Conservation (phyloP, 805 yeast species). For the Candida nitratophila region DNA sequence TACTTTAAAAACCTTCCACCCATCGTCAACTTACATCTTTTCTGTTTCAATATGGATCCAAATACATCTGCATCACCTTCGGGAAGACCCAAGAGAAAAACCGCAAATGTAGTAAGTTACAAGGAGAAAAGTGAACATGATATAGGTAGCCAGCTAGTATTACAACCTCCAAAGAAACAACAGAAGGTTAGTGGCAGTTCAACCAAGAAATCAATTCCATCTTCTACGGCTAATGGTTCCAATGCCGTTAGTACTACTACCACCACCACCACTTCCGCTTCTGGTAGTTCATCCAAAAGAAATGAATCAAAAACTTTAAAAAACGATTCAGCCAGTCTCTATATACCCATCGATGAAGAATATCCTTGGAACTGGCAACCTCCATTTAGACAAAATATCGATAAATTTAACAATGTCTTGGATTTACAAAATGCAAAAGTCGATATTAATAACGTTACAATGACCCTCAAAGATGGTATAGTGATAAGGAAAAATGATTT, state of each 20-base stretch:
- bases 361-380: slow-evolving; percentile 50
- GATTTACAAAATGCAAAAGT: slow-evolving; percentile 37
- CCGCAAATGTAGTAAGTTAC: slow-evolving; percentile 26
- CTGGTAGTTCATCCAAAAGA: neutral
- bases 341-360: slow-evolving; percentile 23
- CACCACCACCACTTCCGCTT: no score
- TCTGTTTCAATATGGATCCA: neutral
- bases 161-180: neutral
- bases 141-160: neutral
- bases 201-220: neutral
- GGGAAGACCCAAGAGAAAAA: slow-evolving; percentile 23
- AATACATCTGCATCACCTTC: neutral
- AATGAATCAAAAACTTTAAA: slow-evolving; percentile 2
- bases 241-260: no score
- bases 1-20: no score
- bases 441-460: slow-evolving; percentile 29
- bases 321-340: slow-evolving; percentile 8
- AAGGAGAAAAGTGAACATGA: slow-evolving; percentile 26
- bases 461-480: slow-evolving; percentile 30
- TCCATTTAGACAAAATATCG: slow-evolving; percentile 22
- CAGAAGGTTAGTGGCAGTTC: neutral
- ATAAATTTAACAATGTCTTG: slow-evolving; percentile 35
- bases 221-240: neutral
- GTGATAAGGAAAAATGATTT: slow-evolving; percentile 50
- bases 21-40: no score